phyloP scores from a whole-genome alignment of 163 green algal species.

The Prototheca cutis region DNA sequence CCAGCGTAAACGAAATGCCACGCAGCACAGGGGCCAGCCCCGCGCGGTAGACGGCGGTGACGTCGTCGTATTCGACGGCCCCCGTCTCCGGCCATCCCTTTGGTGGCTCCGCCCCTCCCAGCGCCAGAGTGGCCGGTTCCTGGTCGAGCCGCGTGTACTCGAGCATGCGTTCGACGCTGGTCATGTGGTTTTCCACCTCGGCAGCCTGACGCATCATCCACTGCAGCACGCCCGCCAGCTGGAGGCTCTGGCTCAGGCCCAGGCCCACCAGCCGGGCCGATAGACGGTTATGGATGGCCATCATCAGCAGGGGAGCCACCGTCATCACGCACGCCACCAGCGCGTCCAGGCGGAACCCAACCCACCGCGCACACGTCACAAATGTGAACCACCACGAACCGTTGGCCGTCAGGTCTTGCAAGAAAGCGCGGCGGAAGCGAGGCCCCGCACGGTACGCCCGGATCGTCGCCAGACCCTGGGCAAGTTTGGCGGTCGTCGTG shows the following conservation, averaged over 20 bases:
- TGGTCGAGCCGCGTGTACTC: constrained; percentile 52
- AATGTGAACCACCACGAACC: constrained; percentile 47
- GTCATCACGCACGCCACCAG: constrained; percentile 49
- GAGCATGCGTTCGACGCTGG: constrained; percentile 58
- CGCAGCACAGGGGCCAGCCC: constrained; percentile 36
- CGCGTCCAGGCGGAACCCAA: constrained; percentile 67
- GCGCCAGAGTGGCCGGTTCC: constrained; percentile 26
- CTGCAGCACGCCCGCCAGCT: constrained; percentile 62
- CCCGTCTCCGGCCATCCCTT: constrained; percentile 4
- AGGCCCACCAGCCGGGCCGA: constrained; percentile 47
- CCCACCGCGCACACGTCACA: constrained; percentile 38
- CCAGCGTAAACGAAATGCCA: constrained; percentile 26
- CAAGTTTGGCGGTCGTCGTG: no score
- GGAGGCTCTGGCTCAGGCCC: constrained; percentile 61
- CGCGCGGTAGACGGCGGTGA: constrained; percentile 39
- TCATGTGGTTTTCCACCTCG: constrained; percentile 74
- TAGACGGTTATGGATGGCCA: constrained; percentile 38
- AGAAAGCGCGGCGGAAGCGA: constrained; percentile 38
- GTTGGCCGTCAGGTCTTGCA: constrained; percentile 38
- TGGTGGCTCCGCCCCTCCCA: constrained; percentile 6
- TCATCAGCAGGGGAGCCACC: constrained; percentile 42
- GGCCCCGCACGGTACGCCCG: constrained; percentile 55
- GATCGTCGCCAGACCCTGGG: constrained; percentile 64
- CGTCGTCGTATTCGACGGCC: constrained; percentile 14
- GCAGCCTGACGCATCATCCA: constrained; percentile 47